These are phyloP conservation scores for Papiliotrema nemorosa DNA, from an alignment of 1,284 basidiomycete species.

Conservation along the genomic window DNA sequence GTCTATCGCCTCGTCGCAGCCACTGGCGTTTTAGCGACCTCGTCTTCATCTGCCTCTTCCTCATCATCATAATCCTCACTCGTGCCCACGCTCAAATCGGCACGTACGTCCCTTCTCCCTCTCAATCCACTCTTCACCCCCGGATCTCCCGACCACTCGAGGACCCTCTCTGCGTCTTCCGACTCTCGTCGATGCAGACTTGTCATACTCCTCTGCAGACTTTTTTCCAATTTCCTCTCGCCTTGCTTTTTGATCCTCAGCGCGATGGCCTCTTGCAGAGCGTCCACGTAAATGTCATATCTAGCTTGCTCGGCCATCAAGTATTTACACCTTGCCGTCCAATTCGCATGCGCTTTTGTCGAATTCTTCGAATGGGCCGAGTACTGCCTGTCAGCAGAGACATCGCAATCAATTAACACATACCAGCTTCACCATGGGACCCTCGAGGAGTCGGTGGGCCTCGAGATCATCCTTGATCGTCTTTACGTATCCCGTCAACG, in stretches of 20 bases:
- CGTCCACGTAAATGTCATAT: conserved; percentile 92
- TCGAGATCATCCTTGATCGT: conserved; percentile 74
- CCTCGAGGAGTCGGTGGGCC: conserved; percentile 75
- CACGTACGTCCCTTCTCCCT: neutral
- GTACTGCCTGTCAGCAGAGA: conserved; percentile 58
- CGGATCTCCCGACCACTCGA: neutral
- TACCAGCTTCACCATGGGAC: conserved; percentile 78
- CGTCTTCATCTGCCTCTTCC: too few relatives aligned
- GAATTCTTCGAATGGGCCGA: conserved; percentile 69
- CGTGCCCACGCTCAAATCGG: too few relatives aligned
- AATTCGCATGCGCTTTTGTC: conserved; percentile 77
- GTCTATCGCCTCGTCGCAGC: neutral
- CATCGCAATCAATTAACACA: conserved; percentile 31
- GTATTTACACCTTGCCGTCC: conserved; percentile 86
- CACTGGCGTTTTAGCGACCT: neutral
- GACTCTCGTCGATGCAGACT: conserved; percentile 14
- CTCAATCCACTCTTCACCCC: neutral
- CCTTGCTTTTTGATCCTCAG: conserved; percentile 78
- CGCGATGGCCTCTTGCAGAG: conserved; percentile 72
- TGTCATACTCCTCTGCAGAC: conserved; percentile 25
- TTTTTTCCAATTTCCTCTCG: conserved; percentile 71
- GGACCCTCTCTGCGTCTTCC: conserved; percentile 2
- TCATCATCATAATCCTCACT: too few relatives aligned
- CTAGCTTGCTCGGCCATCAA: conserved; percentile 89
- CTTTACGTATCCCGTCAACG: conserved; percentile 72